phyloP scores from a whole-genome alignment of 257 asterid species.

The Gentiana straminea region DNA sequence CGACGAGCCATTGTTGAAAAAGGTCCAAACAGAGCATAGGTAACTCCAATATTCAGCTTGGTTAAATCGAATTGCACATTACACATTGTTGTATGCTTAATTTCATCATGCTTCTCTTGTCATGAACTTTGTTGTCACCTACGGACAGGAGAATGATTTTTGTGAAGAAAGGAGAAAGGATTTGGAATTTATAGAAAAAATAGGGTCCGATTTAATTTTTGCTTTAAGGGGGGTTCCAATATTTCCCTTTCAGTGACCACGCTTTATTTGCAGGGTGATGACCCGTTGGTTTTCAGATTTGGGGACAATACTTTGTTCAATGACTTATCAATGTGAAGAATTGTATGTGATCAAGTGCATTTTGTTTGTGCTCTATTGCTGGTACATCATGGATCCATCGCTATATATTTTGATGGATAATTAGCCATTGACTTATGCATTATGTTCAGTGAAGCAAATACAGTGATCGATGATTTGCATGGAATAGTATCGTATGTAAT shows the following conservation, averaged over 20 bases:
- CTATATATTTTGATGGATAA: not conserved
- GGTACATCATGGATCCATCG: not conserved
- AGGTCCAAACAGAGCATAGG: conserved; percentile 83
- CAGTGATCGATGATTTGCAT: too few species aligned
- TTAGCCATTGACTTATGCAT: conserved; percentile 7
- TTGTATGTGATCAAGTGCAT: conserved; percentile 49
- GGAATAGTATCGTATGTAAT: too few species aligned
- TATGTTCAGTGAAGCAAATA: conserved; percentile 60
- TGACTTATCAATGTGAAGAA: conserved; percentile 53
- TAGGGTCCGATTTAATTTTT: conserved; percentile 30
- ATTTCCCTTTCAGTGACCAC: conserved; percentile 13
- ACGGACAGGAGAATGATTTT: conserved; percentile 75
- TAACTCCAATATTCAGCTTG: conserved; percentile 25
- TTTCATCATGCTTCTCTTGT: not conserved
- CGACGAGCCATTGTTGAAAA: conserved; percentile 48
- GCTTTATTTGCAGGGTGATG: conserved; percentile 59
- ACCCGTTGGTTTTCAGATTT: conserved; percentile 64
- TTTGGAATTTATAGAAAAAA: conserved; percentile 79
- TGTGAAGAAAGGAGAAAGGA: conserved; percentile 67
- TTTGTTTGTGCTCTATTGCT: conserved; percentile 7
- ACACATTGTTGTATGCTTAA: not conserved
- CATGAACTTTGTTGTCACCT: conserved; percentile 14
- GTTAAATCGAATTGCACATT: conserved; percentile 3
- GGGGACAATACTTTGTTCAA: conserved; percentile 50
- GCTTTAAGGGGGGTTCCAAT: conserved; percentile 10